phyloP scores from a whole-genome alignment of 306 rosid genomes.

The Vachellia collinsii region DNA sequence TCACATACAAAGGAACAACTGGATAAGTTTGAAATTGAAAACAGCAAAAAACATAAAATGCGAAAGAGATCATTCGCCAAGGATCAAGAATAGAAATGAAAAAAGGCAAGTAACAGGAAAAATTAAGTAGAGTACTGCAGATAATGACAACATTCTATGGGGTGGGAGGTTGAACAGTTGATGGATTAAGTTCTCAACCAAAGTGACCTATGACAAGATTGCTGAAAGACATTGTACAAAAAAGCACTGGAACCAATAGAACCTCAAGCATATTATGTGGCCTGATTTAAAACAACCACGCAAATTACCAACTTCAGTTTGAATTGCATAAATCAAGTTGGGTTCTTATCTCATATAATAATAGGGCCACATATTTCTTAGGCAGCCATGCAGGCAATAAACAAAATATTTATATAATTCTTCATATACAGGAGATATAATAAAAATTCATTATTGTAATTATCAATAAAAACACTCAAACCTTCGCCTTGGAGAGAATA shows the following conservation, averaged over 20 bases:
- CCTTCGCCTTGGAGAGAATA: background rate
- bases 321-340: background rate
- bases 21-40: conserved; percentile 2
- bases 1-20: conserved; percentile 14
- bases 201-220: background rate
- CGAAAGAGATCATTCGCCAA: background rate
- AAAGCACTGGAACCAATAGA: conserved; percentile 3
- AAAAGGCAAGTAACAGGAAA: background rate
- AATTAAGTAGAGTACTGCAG: background rate
- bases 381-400: background rate
- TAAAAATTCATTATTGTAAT: background rate
- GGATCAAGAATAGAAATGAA: background rate
- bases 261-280: background rate
- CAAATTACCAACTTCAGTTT: background rate
- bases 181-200: conserved; percentile 24
- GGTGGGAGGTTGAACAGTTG: conserved; percentile 1
- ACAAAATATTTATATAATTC: background rate
- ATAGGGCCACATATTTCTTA: background rate
- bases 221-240: background rate
- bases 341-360: background rate
- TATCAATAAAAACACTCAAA: background rate
- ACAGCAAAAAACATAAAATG: conserved; percentile 5
- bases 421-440: background rate
- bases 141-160: background rate
- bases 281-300: background rate